These are phyloP conservation scores for Kuraishia ogatae DNA, from an alignment of 805 yeast species.

Conservation along the genomic window DNA sequence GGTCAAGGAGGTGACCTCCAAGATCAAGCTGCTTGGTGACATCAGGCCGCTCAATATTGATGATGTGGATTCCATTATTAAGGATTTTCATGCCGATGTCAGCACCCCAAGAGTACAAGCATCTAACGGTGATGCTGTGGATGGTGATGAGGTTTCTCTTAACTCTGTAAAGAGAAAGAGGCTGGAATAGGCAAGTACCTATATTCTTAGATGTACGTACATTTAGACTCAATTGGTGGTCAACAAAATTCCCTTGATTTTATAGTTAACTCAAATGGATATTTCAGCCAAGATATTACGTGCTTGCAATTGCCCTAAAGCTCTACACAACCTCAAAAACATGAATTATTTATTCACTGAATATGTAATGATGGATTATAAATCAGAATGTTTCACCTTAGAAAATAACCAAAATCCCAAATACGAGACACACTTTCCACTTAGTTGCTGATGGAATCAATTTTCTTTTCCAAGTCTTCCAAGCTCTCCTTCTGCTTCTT, in stretches of 20 bases:
- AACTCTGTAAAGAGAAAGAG: constrained; percentile 24
- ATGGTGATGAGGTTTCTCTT: constrained; percentile 17
- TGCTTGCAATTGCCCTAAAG: too few relatives aligned
- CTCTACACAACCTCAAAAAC: neutral
- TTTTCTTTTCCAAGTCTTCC: constrained; percentile 38
- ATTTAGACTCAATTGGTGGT: too few relatives aligned
- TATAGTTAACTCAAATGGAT: too few relatives aligned
- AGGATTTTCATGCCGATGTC: constrained; percentile 80
- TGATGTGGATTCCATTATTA: constrained; percentile 94
- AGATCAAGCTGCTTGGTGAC: constrained; percentile 92
- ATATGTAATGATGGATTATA: neutral
- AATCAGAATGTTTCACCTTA: neutral
- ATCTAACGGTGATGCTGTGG: constrained; percentile 19
- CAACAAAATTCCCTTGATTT: too few relatives aligned
- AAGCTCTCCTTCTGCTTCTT: constrained; percentile 62
- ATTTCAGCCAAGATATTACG: too few relatives aligned
- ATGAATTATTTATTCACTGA: constrained; percentile 1
- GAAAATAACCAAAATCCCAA: neutral
- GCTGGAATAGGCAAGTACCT: constrained; percentile 11
- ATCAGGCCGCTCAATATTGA: constrained; percentile 90
- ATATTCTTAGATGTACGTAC: neutral
- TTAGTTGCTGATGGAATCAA: constrained; percentile 20
- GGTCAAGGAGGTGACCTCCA: constrained; percentile 88
- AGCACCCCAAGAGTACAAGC: constrained; percentile 41
- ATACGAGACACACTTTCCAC: too few relatives aligned